Evolutionary conservation across 257 asterid genomes (phyloP).

Genomic region (Asclepias syriaca): DNA sequence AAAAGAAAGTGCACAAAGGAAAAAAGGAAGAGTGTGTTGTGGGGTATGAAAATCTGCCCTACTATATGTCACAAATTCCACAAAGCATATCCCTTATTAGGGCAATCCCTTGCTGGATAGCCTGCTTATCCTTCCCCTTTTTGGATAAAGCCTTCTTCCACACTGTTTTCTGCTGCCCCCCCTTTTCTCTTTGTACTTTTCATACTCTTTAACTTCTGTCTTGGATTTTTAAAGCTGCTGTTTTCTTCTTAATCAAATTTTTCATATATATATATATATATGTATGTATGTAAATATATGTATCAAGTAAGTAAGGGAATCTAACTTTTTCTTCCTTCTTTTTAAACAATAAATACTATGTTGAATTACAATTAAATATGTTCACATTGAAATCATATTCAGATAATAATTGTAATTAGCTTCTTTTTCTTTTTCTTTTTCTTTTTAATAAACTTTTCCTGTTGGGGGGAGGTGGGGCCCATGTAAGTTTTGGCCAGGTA

Average conservation of each 20-base stretch:
- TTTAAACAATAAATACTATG: no score
- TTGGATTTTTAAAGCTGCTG: conserved; percentile 8
- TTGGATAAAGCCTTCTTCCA: conserved; percentile 8
- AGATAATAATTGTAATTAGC: no score
- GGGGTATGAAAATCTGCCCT: conserved; percentile 19
- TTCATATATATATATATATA: no score
- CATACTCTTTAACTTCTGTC: conserved; percentile 5
- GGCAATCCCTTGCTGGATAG: conserved; percentile 10
- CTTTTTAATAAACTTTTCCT: no score
- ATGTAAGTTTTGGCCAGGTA: not conserved
- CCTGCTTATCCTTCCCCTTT: conserved; percentile 17
- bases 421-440: not conserved
- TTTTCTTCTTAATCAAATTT: not conserved
- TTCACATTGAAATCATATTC: no score
- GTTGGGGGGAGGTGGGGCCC: not conserved
- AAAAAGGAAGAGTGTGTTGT: not conserved
- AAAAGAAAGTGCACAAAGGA: conserved; percentile 3
- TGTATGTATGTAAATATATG: no score
- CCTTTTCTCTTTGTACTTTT: not conserved
- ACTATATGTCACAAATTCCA: conserved; percentile 6
- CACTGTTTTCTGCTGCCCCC: not conserved
- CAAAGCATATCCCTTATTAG: conserved; percentile 14
- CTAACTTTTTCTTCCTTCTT: no score
- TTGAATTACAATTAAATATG: no score
- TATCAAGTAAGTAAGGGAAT: no score